Evolutionary conservation across 345 rosid genomes (phyloP).

Genomic region (Populus deltoides): DNA sequence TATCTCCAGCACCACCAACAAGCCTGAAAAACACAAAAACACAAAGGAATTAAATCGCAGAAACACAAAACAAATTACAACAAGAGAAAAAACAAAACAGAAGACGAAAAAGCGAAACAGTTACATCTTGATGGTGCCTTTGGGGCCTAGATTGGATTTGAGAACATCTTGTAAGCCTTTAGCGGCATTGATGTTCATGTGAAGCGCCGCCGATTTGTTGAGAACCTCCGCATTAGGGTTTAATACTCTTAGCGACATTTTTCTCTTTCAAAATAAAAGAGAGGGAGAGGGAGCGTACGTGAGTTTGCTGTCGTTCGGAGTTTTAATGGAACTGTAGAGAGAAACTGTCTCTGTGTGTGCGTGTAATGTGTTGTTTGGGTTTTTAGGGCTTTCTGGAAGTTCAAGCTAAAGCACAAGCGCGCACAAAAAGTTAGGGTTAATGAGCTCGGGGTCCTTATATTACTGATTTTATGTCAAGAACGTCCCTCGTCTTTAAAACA

Average conservation of each 20-base stretch:
- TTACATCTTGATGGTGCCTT: constrained; percentile 96
- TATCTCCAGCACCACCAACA: constrained; percentile 97
- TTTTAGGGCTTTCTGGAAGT: background rate
- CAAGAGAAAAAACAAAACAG: background rate
- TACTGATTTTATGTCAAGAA: no score
- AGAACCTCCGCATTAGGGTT: constrained; percentile 98
- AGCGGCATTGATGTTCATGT: constrained; percentile 98
- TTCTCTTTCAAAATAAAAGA: constrained; percentile 9
- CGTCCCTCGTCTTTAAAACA: no score
- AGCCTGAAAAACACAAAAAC: constrained; percentile 44
- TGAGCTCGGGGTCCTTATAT: no score
- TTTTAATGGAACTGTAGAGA: background rate
- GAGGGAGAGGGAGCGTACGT: background rate
- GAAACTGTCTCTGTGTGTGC: background rate
- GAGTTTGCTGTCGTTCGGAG: background rate
- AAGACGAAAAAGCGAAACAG: background rate
- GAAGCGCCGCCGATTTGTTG: constrained; percentile 96
- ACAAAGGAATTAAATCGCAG: constrained; percentile 1
- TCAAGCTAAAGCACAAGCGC: background rate
- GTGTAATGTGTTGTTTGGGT: background rate
- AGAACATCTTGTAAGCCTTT: constrained; percentile 95
- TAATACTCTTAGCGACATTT: constrained; percentile 82
- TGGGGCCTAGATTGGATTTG: constrained; percentile 91
- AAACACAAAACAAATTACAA: background rate
- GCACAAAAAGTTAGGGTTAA: no score